Base-by-base conservation (phyloP, 495 filamentous ascomycete species). In the Poronia punctata region DNA sequence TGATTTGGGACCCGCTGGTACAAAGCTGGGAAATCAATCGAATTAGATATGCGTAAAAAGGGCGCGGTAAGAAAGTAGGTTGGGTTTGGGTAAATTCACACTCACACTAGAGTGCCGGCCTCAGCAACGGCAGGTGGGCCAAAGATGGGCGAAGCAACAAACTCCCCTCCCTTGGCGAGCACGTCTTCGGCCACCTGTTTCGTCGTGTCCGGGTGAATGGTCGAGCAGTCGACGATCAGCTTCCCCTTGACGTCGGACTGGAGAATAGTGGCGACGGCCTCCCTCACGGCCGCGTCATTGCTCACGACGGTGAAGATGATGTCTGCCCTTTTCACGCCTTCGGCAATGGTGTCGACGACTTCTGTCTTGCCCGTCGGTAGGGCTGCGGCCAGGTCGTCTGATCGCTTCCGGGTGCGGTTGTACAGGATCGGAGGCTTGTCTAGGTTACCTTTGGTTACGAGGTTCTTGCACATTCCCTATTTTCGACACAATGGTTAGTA, bases 401-500 rank as follows among this genome's bases (percentile, higher is more conserved):
- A 70, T 25, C 78, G 71, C 50, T 78, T 57, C 24, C 59, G 60
- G 7, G 81, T 86, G 47, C 88, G 84, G 67, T 95, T 96, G 71
- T 77, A 88, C 46, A 95, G 61, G 17, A 86, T 71, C 1, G 94
- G 54, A 2, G 86, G 82, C 30, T 74, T 67, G 7, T 75, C 66
- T 24, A 89, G 76, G 32, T 75, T 70, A 23, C 77, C 88, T 57
- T 93, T 95, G 49, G 76, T 62, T 11, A 82, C 79, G 21, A 96
- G 64, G 61, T 94, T 96, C 54, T 80, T 82, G 60, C 68, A 72
- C 86, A 95, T 95, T 42, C 86, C 88, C 84, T 92, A 59, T 4
- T 38, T n/a, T n/a, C n/a, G 6, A 7, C 6, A 24, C 9, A n/a
- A n/a, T n/a, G n/a, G 37, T 18, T 29, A 26, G 10, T 38, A 7